Evolutionary conservation across 768 basidiomycete species (phyloP).

Genomic region (Leccinum boreale): DNA sequence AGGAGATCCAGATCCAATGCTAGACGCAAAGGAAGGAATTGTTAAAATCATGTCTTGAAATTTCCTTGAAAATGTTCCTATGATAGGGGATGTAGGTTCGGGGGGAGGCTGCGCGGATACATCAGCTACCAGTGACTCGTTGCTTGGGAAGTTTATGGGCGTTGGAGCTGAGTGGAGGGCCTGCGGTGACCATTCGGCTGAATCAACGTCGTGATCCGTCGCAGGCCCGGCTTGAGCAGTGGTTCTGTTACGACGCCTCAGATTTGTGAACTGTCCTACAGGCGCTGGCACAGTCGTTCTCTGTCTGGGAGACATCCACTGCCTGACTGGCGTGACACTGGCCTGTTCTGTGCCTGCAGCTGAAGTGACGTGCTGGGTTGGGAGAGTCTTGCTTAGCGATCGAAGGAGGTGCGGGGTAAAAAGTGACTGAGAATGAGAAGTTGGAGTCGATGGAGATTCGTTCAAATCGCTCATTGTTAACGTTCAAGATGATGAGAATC

Average conservation of each 20-base stretch:
- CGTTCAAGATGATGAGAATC: not conserved
- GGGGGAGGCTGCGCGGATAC: constrained; percentile 26
- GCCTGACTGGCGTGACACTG: not conserved
- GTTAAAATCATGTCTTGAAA: constrained; percentile 52
- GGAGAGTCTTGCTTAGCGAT: constrained; percentile 18
- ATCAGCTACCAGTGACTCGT: constrained; percentile 5
- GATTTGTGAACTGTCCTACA: constrained; percentile 12
- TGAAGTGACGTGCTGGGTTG: constrained; percentile 13
- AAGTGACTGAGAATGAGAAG: not conserved
- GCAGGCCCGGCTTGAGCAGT: not conserved
- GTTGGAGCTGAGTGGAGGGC: not conserved
- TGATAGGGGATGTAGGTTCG: constrained; percentile 32
- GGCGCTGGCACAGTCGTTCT: constrained; percentile 8
- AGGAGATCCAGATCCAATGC: constrained; percentile 15
- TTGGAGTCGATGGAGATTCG: not conserved
- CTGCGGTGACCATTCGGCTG: constrained; percentile 5
- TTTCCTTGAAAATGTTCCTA: constrained; percentile 40
- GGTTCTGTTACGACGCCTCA: constrained; percentile 12
- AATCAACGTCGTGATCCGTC: constrained; percentile 6
- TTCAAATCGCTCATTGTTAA: constrained; percentile 6
- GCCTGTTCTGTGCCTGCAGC: constrained; percentile 4
- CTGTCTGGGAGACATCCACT: constrained; percentile 14
- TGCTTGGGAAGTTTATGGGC: constrained; percentile 4
- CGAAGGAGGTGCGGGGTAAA: constrained; percentile 15
- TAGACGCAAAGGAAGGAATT: constrained; percentile 33